A percentile compares a stretch with the other conserved stretches of the same genome.
phyloP scores from a whole-genome alignment of 2,329 filamentous ascomycete species.

The Ampelomyces quisqualis region DNA sequence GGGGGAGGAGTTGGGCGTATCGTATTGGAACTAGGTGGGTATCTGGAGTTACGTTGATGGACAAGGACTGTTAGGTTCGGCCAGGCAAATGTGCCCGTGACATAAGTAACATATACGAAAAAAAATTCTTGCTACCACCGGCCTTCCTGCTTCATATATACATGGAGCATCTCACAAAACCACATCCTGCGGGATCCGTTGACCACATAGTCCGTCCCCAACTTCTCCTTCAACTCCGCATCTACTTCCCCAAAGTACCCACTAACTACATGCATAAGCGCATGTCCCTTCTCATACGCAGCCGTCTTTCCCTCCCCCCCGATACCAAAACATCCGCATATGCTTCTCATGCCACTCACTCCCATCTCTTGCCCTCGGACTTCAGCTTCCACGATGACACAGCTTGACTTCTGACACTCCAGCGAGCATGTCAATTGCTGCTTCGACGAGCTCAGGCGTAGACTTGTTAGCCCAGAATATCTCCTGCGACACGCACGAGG shows the following conservation, averaged over 20 bases:
- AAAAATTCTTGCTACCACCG: too few species aligned
- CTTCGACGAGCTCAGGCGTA: too few species aligned
- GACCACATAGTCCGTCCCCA: not conserved
- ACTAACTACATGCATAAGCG: not conserved
- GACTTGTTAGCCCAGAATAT: too few species aligned
- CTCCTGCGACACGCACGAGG: too few species aligned
- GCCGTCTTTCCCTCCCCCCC: not conserved
- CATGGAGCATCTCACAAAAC: too few species aligned
- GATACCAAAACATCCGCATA: not conserved
- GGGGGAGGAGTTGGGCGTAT: conserved; percentile 35
- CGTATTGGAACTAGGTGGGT: conserved; percentile 30
- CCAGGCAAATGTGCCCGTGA: too few species aligned
- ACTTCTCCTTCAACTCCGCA: not conserved
- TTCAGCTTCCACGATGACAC: not conserved
- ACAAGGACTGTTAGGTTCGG: too few species aligned
- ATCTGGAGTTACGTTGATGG: too few species aligned
- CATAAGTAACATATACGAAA: too few species aligned
- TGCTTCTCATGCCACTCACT: not conserved
- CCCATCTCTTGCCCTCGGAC: not conserved
- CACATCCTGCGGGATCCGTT: not conserved
- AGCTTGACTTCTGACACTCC: not conserved
- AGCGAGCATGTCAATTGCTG: not conserved
- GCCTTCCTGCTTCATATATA: too few species aligned
- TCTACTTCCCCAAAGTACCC: not conserved
- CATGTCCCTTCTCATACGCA: not conserved